These are phyloP conservation scores for Phytophthora sp. DNA, from an alignment of 352 stramenopile genomes.

Conservation along the genomic window DNA sequence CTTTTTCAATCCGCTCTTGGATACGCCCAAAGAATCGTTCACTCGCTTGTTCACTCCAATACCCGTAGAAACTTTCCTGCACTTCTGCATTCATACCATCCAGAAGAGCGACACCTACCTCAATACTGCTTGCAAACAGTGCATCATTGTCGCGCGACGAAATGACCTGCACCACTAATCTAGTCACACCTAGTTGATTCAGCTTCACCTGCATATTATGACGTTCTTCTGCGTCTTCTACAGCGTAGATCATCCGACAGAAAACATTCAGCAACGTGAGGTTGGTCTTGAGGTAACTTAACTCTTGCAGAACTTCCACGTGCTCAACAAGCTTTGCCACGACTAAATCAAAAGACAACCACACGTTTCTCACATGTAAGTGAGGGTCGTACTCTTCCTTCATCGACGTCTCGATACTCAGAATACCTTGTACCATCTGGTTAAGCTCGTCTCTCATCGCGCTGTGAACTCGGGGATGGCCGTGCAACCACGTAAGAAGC, in stretches of 20 bases:
- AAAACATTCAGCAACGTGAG: slow-evolving; percentile 76
- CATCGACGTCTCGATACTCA: slow-evolving; percentile 55
- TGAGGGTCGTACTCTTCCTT: slow-evolving; percentile 54
- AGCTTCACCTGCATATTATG: slow-evolving; percentile 76
- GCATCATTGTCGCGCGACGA: slow-evolving; percentile 55
- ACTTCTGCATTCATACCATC: slow-evolving; percentile 83
- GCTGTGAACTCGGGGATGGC: slow-evolving; percentile 44
- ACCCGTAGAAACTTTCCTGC: slow-evolving; percentile 68
- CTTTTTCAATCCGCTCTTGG: slow-evolving; percentile 54
- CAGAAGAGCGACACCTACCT: slow-evolving; percentile 69
- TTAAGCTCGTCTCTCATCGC: slow-evolving; percentile 76
- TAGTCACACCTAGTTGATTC: slow-evolving; percentile 63
- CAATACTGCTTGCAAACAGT: slow-evolving; percentile 62
- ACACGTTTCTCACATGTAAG: slow-evolving; percentile 48
- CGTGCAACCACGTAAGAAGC: slow-evolving; percentile 51
- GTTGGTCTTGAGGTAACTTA: slow-evolving; percentile 70
- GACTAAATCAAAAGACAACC: slow-evolving; percentile 70
- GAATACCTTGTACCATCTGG: slow-evolving; percentile 72
- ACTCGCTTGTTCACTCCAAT: slow-evolving; percentile 46
- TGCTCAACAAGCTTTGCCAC: slow-evolving; percentile 68
- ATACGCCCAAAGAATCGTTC: slow-evolving; percentile 61
- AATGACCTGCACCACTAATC: slow-evolving; percentile 72
- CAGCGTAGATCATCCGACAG: slow-evolving; percentile 72
- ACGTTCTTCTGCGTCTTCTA: slow-evolving; percentile 51
- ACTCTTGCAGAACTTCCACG: slow-evolving; percentile 59